A percentile compares a stretch with the other conserved stretches of the same genome.
Conservation (phyloP, 148 eudicot genomes). For the Vaccinium corymbosum region DNA sequence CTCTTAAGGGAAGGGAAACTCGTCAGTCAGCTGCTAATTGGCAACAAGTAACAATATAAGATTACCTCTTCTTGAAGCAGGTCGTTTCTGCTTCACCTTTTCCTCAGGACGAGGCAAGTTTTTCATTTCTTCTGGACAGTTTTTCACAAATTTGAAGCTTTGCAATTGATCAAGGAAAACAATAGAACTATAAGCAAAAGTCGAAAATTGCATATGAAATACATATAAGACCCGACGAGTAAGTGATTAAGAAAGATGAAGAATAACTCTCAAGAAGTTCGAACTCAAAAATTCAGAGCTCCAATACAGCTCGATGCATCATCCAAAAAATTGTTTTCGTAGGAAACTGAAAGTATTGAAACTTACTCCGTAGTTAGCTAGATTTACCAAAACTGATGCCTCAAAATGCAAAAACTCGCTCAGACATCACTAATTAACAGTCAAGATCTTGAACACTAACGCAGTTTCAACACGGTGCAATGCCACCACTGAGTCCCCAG, state of each 20-base stretch:
- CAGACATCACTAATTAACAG: neutral
- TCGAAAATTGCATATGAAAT: neutral
- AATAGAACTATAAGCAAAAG: neutral
- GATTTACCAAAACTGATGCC: slow-evolving; percentile 5
- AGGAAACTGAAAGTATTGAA: neutral
- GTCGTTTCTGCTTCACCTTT: neutral
- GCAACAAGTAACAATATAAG: neutral
- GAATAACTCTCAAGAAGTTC: neutral
- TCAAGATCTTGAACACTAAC: slow-evolving; percentile 13
- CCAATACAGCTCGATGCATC: neutral
- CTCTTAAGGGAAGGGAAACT: neutral
- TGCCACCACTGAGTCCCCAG: slow-evolving; percentile 19
- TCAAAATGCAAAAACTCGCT: neutral
- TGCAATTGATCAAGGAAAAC: neutral
- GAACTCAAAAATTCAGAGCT: neutral
- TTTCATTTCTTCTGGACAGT: neutral
- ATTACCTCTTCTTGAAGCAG: neutral
- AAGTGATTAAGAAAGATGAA: neutral
- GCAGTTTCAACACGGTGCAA: slow-evolving; percentile 16
- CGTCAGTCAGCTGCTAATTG: neutral
- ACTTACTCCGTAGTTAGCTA: neutral
- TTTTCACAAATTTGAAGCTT: neutral
- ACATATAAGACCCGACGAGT: neutral
- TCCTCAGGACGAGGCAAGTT: neutral
- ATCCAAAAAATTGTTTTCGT: neutral